Evolutionary conservation across 2,329 filamentous ascomycete genomes (phyloP).

Genomic region (Fusarium stilboides): DNA sequence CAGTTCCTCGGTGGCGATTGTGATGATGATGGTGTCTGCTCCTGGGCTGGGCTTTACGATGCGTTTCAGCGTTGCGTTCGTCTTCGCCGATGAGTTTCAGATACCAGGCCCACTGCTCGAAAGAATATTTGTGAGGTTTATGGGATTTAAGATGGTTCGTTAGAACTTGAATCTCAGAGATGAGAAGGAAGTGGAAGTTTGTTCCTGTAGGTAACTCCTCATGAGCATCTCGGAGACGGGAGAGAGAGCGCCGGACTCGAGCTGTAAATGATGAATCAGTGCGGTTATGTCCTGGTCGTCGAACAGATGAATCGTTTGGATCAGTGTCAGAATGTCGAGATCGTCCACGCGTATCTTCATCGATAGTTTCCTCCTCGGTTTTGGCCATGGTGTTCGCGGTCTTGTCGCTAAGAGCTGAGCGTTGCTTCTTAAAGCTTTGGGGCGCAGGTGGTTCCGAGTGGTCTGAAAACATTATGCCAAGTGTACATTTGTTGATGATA

Average conservation of each 20-base stretch:
- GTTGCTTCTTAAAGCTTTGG: not conserved
- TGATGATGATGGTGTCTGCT: constrained; percentile 34
- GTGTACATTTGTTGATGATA: constrained; percentile 59
- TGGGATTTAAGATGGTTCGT: constrained; percentile 72
- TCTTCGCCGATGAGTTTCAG: constrained; percentile 82
- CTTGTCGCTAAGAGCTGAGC: not conserved
- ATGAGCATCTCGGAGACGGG: constrained; percentile 56
- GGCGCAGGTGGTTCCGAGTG: constrained; percentile 24
- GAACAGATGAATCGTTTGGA: constrained; percentile 6
- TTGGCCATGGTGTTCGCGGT: constrained; percentile 20
- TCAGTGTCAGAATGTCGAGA: constrained; percentile 7
- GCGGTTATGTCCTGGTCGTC: constrained; percentile 39
- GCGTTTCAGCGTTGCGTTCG: constrained; percentile 66
- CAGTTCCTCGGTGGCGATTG: not conserved
- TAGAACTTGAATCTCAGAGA: constrained; percentile 78
- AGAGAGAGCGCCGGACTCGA: constrained; percentile 54
- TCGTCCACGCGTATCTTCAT: constrained; percentile 25
- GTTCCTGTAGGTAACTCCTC: constrained; percentile 60
- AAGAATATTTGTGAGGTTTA: constrained; percentile 77
- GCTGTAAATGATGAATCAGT: constrained; percentile 52
- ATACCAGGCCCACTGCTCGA: constrained; percentile 90
- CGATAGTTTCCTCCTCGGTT: constrained; percentile 17
- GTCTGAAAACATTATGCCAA: constrained; percentile 58
- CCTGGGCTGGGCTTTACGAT: constrained; percentile 59
- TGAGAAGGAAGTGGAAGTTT: constrained; percentile 76